Conservation (phyloP, 2,329 filamentous ascomycete species). For the Talaromyces sp. region DNA sequence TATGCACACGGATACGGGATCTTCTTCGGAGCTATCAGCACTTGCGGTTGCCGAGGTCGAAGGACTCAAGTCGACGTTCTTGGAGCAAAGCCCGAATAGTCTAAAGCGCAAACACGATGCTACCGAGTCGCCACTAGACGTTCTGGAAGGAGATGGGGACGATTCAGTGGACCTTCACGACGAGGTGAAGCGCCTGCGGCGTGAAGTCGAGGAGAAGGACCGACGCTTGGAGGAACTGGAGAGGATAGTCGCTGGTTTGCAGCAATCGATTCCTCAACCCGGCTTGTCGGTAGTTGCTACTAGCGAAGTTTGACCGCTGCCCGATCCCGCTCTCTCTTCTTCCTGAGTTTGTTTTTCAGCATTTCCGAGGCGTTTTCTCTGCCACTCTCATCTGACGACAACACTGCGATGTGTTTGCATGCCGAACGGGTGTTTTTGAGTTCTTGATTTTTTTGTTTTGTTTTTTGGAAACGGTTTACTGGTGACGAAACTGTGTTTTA, state of each 20-base stretch:
- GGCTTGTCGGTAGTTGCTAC: slow-evolving; percentile 10
- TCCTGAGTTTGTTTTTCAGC: neutral
- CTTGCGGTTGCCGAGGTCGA: slow-evolving; percentile 27
- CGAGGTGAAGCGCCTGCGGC: slow-evolving; percentile 63
- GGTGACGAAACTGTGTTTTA: neutral
- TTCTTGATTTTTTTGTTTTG: neutral
- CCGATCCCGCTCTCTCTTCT: neutral
- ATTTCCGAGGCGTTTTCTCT: neutral
- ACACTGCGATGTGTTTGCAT: slow-evolving; percentile 2
- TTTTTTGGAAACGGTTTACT: neutral
- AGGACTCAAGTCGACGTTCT: slow-evolving; percentile 23
- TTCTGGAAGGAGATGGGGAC: slow-evolving; percentile 30
- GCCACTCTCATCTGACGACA: slow-evolving; percentile 7
- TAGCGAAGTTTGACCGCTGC: slow-evolving; percentile 2
- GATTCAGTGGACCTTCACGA: slow-evolving; percentile 51
- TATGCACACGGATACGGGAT: slow-evolving; percentile 44
- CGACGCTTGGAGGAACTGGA: slow-evolving; percentile 40
- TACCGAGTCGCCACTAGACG: slow-evolving; percentile 18
- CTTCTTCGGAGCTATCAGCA: slow-evolving; percentile 26
- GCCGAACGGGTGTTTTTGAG: neutral
- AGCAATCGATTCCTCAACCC: slow-evolving; percentile 32
- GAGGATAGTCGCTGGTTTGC: slow-evolving; percentile 31
- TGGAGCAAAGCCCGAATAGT: slow-evolving; percentile 20
- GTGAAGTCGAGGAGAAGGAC: slow-evolving; percentile 58
- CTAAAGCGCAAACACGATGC: slow-evolving; percentile 28